A percentile compares a stretch with the other conserved stretches of the same genome.
Evolutionary conservation across 1,139 yeast species (phyloP).

Genomic region (Pichiaceae sp.): DNA sequence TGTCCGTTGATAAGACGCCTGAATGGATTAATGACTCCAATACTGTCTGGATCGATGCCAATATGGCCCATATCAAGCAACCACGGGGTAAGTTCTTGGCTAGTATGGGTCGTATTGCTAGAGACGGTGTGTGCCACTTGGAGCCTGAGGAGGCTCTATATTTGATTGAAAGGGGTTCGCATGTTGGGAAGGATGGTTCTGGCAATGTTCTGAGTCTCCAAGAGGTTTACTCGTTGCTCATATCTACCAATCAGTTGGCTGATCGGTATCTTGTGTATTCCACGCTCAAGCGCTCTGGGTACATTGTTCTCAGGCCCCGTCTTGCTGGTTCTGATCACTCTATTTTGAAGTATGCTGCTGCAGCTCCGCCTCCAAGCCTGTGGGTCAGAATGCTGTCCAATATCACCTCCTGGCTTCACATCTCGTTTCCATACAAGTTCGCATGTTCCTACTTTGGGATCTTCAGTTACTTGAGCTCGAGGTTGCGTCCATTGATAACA

Average conservation of each 20-base stretch:
- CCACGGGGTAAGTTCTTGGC: slow-evolving; percentile 70
- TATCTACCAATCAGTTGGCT: slow-evolving; percentile 33
- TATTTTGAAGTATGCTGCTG: slow-evolving; percentile 2
- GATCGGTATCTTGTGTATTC: slow-evolving; percentile 67
- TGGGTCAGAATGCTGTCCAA: slow-evolving; percentile 7
- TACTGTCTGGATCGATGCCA: neutral
- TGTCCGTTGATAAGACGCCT: slow-evolving; percentile 18
- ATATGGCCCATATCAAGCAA: slow-evolving; percentile 22
- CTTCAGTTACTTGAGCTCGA: slow-evolving; percentile 10
- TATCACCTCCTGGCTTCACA: slow-evolving; percentile 5
- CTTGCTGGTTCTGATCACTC: slow-evolving; percentile 6
- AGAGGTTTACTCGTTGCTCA: slow-evolving; percentile 50
- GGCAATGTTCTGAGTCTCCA: slow-evolving; percentile 42
- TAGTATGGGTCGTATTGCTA: slow-evolving; percentile 59
- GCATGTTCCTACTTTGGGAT: slow-evolving; percentile 11
- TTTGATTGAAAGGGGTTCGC: slow-evolving; percentile 75
- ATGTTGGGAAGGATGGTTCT: slow-evolving; percentile 35
- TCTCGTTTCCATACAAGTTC: slow-evolving; percentile 8
- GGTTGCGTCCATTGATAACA: slow-evolving; percentile 5
- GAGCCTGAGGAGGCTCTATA: slow-evolving; percentile 65
- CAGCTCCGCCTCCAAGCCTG: slow-evolving; percentile 2
- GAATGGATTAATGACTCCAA: too few relatives aligned
- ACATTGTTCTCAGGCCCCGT: slow-evolving; percentile 40
- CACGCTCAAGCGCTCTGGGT: slow-evolving; percentile 72
- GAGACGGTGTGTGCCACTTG: slow-evolving; percentile 33